Base-by-base conservation (phyloP, 2,329 filamentous ascomycete species). In the Curvularia spicifera region DNA sequence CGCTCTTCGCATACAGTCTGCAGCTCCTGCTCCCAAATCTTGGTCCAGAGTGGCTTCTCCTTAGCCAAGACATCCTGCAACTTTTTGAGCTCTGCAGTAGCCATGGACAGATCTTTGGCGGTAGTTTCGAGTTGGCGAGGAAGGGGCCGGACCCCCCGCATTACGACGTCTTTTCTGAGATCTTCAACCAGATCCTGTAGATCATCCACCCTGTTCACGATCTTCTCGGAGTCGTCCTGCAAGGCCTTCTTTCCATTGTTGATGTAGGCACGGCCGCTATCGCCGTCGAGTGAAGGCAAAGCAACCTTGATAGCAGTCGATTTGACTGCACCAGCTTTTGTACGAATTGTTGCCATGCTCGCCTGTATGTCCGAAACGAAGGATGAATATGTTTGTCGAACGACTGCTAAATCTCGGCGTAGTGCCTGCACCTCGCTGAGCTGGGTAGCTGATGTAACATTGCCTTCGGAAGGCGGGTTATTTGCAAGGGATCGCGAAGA, bases 1-100 rank as follows among this genome's bases (percentile, higher is more conserved):
- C 93, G 88, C 72, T 97, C 95, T 75, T 96, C 93, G 79, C 95
- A 98, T 2, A 99, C 94, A 51, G 94, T 89, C 77, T 98, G 92
- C 45, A 99, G 83, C 77, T 98, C 93, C 79, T 96, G 93, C 84
- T 98, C 94, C 95, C 95, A 99, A 64, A 98, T 96, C 85, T 97
- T 97, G 53, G 93, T 97, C 94, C 95, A 99, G 57, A 97, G 83
- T 0, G 95, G 95, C 78, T 97, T 97, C 84, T 99, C 95, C 46
- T 87, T 86, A 69, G 88, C 89, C 80, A 99, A 86, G 81, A 91
- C 96, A 15, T 97, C 93, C 74, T 97, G 91, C 85, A 99, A 89
- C 79, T 91, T 93, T 84, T 91, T 95, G 62, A 99, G 87, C 72
- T 97, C 93, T 72, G 92, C 89, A 48, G 88, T 90, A 31, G 95